These are phyloP conservation scores for Cladosporium cucumerinum DNA, from an alignment of 2,329 filamentous ascomycete genomes.

Conservation along the genomic window DNA sequence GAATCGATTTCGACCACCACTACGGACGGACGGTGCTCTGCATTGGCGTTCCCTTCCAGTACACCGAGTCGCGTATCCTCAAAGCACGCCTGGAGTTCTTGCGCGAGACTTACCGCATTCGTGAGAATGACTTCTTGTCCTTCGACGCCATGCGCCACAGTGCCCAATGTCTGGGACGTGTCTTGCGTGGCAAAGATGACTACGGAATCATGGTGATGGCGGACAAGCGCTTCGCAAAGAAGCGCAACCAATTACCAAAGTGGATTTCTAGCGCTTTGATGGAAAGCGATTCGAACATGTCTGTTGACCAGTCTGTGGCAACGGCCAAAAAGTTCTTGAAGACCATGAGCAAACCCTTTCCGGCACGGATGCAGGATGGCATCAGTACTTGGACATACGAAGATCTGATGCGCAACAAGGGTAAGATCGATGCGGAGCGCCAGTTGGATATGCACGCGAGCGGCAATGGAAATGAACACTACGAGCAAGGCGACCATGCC, in stretches of 20 bases:
- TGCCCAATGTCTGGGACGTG: constrained; percentile 91
- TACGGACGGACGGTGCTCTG: constrained; percentile 94
- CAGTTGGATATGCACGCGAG: constrained; percentile 34
- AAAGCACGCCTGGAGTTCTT: constrained; percentile 94
- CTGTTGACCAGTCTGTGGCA: constrained; percentile 91
- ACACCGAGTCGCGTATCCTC: constrained; percentile 94
- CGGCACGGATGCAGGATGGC: constrained; percentile 77
- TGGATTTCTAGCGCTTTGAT: constrained; percentile 91
- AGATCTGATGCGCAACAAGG: constrained; percentile 75
- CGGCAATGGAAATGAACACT: constrained; percentile 41
- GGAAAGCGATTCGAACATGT: constrained; percentile 83
- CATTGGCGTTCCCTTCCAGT: constrained; percentile 97
- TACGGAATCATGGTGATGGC: constrained; percentile 99
- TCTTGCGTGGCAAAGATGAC: constrained; percentile 93
- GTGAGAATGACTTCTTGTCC: constrained; percentile 94
- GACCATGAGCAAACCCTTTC: constrained; percentile 89
- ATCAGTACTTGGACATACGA: constrained; percentile 86
- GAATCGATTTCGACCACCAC: constrained; percentile 98
- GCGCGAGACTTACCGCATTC: constrained; percentile 94
- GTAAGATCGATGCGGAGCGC: constrained; percentile 64
- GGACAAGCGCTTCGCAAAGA: constrained; percentile 89
- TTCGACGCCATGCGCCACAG: constrained; percentile 99
- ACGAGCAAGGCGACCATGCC: constrained; percentile 25
- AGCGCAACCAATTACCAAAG: constrained; percentile 83
- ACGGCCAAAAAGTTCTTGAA: constrained; percentile 84